phyloP scores from a whole-genome alignment of 1,284 basidiomycete genomes.

The Moniliophthora roreri region DNA sequence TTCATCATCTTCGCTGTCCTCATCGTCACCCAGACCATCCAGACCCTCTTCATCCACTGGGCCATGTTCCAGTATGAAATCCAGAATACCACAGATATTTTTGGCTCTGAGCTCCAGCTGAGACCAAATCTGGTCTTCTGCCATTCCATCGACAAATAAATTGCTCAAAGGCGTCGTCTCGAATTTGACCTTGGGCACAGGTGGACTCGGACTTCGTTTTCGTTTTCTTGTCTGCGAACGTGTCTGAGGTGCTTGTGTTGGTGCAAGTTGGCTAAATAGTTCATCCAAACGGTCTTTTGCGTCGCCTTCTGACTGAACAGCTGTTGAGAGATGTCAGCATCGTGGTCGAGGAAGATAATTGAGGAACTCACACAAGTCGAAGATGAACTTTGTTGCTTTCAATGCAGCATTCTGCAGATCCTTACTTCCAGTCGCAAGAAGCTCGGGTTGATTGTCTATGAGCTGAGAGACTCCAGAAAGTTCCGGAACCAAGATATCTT shows the following conservation, averaged over 20 bases:
- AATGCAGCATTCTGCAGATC: constrained; percentile 64
- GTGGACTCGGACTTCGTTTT: constrained; percentile 39
- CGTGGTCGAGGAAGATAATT: constrained; percentile 9
- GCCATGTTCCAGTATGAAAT: constrained; percentile 53
- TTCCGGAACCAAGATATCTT: constrained; percentile 32
- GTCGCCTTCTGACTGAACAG: constrained; percentile 60
- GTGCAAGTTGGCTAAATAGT: constrained; percentile 67
- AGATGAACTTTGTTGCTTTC: constrained; percentile 72
- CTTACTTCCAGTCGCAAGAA: constrained; percentile 54
- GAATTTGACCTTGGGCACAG: constrained; percentile 40
- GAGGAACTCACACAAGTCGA: constrained; percentile 69
- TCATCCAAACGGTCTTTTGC: constrained; percentile 68
- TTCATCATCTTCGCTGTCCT: constrained; percentile 25
- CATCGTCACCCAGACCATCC: constrained; percentile 24
- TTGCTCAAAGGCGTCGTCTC: constrained; percentile 73
- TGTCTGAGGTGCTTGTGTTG: constrained; percentile 64
- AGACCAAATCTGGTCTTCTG: constrained; percentile 89
- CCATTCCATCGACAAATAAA: constrained; percentile 83
- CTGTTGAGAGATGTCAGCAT: constrained; percentile 30
- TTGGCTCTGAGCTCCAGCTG: constrained; percentile 82
- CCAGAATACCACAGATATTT: constrained; percentile 64
- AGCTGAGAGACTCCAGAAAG: constrained; percentile 50
- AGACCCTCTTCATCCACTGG: constrained; percentile 31
- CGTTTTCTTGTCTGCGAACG: constrained; percentile 60
- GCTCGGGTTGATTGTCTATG: constrained; percentile 54